Percentiles rank a stretch among this genome's conserved stretches.
phyloP scores from a whole-genome alignment of 495 filamentous ascomycete genomes.

The Penicillium turbatum region DNA sequence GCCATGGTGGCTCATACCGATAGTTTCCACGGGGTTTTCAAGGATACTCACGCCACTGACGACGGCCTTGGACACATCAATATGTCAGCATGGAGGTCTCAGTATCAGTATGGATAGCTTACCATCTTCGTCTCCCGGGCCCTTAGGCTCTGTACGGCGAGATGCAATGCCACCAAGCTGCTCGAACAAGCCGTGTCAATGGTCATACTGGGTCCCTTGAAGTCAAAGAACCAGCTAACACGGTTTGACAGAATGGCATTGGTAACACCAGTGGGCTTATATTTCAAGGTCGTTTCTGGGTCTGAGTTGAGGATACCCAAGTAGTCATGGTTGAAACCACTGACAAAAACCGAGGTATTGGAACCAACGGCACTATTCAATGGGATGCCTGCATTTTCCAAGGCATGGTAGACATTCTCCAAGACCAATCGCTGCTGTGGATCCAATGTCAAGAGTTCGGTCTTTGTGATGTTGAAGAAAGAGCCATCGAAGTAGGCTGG shows the following conservation, averaged over 20 bases:
- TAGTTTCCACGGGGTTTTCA: slow-evolving; percentile 18
- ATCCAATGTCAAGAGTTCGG: slow-evolving; percentile 45
- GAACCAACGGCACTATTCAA: slow-evolving; percentile 23
- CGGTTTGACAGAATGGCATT: slow-evolving; percentile 42
- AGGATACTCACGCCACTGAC: slow-evolving; percentile 24
- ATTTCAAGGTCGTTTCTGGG: slow-evolving; percentile 20
- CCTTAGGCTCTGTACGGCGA: slow-evolving; percentile 38
- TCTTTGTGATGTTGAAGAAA: slow-evolving; percentile 56
- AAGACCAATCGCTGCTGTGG: slow-evolving; percentile 50
- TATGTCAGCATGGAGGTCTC: neutral
- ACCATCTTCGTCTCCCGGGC: slow-evolving; percentile 37
- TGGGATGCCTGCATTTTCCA: slow-evolving; percentile 27
- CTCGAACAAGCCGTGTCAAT: slow-evolving; percentile 44
- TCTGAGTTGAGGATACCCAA: slow-evolving; percentile 22
- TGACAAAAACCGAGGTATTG: slow-evolving; percentile 33
- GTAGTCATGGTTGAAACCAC: slow-evolving; percentile 28
- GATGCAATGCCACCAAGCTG: slow-evolving; percentile 29
- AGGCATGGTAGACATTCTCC: slow-evolving; percentile 54
- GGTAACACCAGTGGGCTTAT: slow-evolving; percentile 26
- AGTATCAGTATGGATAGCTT: neutral
- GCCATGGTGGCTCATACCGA: slow-evolving; percentile 24
- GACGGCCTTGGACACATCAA: slow-evolving; percentile 10
- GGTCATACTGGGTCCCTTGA: slow-evolving; percentile 38
- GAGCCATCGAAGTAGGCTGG: slow-evolving; percentile 38
- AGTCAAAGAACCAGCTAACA: slow-evolving; percentile 42